Evolutionary conservation across 164 flowering plant genomes (phyloP).

Genomic region (Buxus sempervirens): DNA sequence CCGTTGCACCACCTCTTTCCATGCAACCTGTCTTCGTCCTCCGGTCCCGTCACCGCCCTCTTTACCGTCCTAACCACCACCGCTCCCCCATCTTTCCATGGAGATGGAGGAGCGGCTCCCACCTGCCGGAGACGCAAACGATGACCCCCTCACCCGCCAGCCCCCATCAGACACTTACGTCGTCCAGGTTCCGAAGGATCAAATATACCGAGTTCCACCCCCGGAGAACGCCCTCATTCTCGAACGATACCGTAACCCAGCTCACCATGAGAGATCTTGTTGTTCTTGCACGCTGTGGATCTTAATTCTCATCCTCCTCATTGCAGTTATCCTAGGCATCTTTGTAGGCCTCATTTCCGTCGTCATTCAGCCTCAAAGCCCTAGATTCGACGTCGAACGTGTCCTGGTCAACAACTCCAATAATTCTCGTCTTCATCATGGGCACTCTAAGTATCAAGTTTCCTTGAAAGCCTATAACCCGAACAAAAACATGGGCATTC

Average conservation of each 20-base stretch:
- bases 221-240: conserved; percentile 50
- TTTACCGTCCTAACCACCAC: conserved; percentile 24
- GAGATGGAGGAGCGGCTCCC: conserved; percentile 69
- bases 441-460: conserved; percentile 19
- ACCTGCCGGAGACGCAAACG: conserved; percentile 7
- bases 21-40: conserved; percentile 13
- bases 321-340: conserved; percentile 21
- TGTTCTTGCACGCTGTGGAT: conserved; percentile 12
- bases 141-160: too few relatives aligned
- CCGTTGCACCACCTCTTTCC: conserved; percentile 2
- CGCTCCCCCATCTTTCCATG: too few relatives aligned
- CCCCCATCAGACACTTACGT: conserved; percentile 39
- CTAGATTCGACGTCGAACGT: conserved; percentile 26
- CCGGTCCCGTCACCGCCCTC: conserved; percentile 12
- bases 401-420: conserved; percentile 15
- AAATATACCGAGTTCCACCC: conserved; percentile 67
- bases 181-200: conserved; percentile 64
- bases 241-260: conserved; percentile 25
- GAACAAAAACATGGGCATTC: conserved; percentile 20
- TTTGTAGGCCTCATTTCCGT: conserved; percentile 9
- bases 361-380: conserved; percentile 24
- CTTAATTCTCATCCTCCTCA: conserved; percentile 13
- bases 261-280: neutral
- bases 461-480: conserved; percentile 25
- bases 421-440: neutral